Conservation (phyloP, 306 rosid species). For the Cicer pinnatifidum region DNA sequence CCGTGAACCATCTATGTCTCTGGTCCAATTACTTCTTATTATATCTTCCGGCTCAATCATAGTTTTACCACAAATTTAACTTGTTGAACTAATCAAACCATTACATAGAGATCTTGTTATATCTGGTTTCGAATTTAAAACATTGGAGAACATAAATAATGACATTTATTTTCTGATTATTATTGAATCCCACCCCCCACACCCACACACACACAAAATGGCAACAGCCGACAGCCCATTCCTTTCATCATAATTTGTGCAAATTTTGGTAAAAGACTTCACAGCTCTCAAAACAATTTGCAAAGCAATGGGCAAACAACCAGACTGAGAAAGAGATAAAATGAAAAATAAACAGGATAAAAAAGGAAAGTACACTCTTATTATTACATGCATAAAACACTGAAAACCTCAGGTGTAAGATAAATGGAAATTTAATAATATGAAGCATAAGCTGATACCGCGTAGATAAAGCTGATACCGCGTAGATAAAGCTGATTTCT, state of each 20-base stretch:
- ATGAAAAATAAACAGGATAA: slow-evolving; percentile 21
- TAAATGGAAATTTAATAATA: slow-evolving; percentile 26
- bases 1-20: slow-evolving; percentile 3
- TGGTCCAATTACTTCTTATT: background rate
- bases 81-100: slow-evolving; percentile 16
- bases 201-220: too few species aligned
- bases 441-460: slow-evolving; percentile 1
- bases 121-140: background rate
- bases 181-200: background rate
- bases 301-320: background rate
- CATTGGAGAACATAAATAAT: slow-evolving; percentile 23
- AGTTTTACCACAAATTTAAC: slow-evolving; percentile 4
- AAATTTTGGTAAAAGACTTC: background rate
- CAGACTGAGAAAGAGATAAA: background rate
- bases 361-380: slow-evolving; percentile 5
- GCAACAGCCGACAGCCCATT: background rate
- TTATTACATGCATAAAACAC: background rate
- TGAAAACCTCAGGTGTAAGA: slow-evolving; percentile 17
- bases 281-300: slow-evolving; percentile 6
- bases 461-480: slow-evolving; percentile 10
- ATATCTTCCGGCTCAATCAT: background rate
- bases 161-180: background rate
- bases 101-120: slow-evolving; percentile 1
- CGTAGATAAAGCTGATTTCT: slow-evolving; percentile 28
- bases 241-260: background rate